phyloP scores from a whole-genome alignment of 805 yeast genomes.

The Dipodascopsis tothii region DNA sequence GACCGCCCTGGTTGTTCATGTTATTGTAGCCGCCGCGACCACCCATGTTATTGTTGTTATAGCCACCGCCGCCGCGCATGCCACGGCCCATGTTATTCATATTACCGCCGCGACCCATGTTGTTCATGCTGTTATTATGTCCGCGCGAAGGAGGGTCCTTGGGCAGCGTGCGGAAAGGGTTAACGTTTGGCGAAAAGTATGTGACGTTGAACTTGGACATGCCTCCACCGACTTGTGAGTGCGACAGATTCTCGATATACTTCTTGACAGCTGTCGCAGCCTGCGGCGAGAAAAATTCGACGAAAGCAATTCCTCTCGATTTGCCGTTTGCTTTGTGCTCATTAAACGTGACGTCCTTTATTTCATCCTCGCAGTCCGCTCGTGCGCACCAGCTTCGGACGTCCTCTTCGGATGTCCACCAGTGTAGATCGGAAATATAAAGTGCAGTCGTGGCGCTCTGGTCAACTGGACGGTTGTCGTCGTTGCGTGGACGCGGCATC shows the following conservation, averaged over 20 bases:
- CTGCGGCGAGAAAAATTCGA: slow-evolving; percentile 20
- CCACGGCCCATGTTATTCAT: slow-evolving; percentile 7
- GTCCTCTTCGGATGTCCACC: slow-evolving; percentile 26
- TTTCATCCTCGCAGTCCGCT: slow-evolving; percentile 19
- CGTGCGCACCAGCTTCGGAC: slow-evolving; percentile 25
- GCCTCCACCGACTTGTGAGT: neutral
- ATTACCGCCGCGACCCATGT: slow-evolving; percentile 5
- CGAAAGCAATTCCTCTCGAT: slow-evolving; percentile 22
- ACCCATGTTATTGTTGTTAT: slow-evolving; percentile 2
- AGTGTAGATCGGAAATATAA: slow-evolving; percentile 18
- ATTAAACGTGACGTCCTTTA: slow-evolving; percentile 23
- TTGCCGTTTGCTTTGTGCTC: slow-evolving; percentile 27
- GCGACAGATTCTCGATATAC: slow-evolving; percentile 5
- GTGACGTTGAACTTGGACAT: neutral
- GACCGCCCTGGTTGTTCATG: neutral
- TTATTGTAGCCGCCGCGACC: slow-evolving; percentile 15
- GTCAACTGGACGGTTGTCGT: slow-evolving; percentile 19
- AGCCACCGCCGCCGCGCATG: slow-evolving; percentile 9
- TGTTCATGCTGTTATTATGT: neutral
- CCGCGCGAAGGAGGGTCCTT: slow-evolving; percentile 15
- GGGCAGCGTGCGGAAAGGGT: slow-evolving; percentile 22
- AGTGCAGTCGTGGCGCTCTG: slow-evolving; percentile 17
- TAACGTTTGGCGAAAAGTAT: slow-evolving; percentile 13
- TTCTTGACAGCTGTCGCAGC: slow-evolving; percentile 19
- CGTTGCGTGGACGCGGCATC: slow-evolving; percentile 6